A percentile compares a stretch with the other conserved stretches of the same genome.
Conservation (phyloP, 1,284 basidiomycete species). For the Serendipita sp. region DNA sequence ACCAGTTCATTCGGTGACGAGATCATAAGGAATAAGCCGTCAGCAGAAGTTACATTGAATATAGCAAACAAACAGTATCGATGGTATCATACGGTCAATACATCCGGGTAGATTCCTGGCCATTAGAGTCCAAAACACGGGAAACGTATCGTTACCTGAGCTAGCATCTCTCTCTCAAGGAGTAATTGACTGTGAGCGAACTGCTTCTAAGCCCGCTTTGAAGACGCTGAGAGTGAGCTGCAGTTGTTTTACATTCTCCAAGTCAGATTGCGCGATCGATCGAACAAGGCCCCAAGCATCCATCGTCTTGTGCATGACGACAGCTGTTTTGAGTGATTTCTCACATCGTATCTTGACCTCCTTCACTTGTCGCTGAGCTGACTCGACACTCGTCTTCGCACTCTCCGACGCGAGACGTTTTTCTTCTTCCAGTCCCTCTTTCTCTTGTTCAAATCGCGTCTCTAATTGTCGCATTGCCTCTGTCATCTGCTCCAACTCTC, state of each 20-base stretch:
- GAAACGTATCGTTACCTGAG: too few species aligned
- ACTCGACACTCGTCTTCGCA: neutral
- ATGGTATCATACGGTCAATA: too few species aligned
- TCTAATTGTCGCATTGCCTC: neutral
- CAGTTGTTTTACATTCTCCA: neutral
- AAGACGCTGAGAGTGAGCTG: neutral
- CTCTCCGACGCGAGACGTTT: neutral
- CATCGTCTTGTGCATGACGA: neutral
- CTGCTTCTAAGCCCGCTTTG: neutral
- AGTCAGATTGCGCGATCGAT: neutral
- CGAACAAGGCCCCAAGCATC: neutral
- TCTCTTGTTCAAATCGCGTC: neutral
- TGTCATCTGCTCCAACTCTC: neutral
- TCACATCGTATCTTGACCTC: neutral
- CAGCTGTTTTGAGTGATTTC: neutral
- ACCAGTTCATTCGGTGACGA: too few species aligned
- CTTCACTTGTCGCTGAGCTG: neutral
- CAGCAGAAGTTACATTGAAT: too few species aligned
- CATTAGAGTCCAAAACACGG: too few species aligned
- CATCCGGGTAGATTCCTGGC: too few species aligned
- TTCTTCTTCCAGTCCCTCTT: neutral
- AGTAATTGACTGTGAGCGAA: neutral
- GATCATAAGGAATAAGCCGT: too few species aligned
- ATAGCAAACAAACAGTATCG: too few species aligned
- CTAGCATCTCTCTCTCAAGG: neutral